Evolutionary conservation across 352 stramenopile genomes (phyloP).

Genomic region (Globisporangium sylvaticum): DNA sequence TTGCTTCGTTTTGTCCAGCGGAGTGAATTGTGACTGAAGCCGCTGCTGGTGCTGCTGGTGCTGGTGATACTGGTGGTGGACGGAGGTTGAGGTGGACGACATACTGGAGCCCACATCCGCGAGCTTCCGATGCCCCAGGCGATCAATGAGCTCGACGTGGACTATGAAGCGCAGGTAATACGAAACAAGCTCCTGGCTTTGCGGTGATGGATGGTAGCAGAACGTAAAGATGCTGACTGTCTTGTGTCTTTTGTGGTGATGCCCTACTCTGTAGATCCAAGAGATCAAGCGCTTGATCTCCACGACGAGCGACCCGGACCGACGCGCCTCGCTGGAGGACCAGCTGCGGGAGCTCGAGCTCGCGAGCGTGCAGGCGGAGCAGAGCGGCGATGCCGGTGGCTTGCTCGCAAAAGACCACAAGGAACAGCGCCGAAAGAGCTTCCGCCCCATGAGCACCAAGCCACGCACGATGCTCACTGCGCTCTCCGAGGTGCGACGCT

Average conservation of each 20-base stretch:
- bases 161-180: slow-evolving; percentile 62
- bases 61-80: neutral
- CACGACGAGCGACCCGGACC: slow-evolving; percentile 57
- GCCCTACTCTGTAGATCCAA: slow-evolving; percentile 39
- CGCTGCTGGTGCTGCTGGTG: neutral
- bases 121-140: slow-evolving; percentile 38
- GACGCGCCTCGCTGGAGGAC: slow-evolving; percentile 54
- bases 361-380: slow-evolving; percentile 42
- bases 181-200: neutral
- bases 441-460: slow-evolving; percentile 61
- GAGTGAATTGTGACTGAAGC: neutral
- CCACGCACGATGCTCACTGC: slow-evolving; percentile 52
- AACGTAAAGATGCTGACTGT: neutral
- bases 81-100: neutral
- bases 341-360: slow-evolving; percentile 65
- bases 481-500: slow-evolving; percentile 37
- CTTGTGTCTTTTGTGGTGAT: neutral
- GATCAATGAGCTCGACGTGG: slow-evolving; percentile 65
- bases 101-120: neutral
- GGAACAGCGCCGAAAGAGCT: slow-evolving; percentile 53
- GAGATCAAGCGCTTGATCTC: slow-evolving; percentile 79
- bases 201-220: neutral
- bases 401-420: slow-evolving; percentile 1
- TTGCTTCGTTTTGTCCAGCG: neutral
- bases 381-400: slow-evolving; percentile 14